phyloP scores from a whole-genome alignment of 441 rosid species.

The California macrophylla region DNA sequence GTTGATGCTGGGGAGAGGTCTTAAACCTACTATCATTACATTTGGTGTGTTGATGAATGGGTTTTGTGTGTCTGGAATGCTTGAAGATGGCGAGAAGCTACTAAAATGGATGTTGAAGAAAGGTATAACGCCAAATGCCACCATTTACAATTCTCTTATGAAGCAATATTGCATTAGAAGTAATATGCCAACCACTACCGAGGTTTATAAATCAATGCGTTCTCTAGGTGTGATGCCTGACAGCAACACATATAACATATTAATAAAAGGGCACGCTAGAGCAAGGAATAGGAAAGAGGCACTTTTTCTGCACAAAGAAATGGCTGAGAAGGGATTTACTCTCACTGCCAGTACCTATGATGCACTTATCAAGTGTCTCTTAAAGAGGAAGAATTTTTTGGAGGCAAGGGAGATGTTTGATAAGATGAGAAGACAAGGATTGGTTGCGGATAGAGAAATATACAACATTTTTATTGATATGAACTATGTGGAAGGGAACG shows the following conservation, averaged over 20 bases:
- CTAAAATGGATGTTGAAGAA: conserved; percentile 72
- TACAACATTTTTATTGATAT: conserved; percentile 47
- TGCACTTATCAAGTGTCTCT: conserved; percentile 59
- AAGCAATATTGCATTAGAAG: conserved; percentile 57
- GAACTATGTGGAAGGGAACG: conserved; percentile 50
- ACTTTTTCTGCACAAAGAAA: conserved; percentile 62
- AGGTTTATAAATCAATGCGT: conserved; percentile 48
- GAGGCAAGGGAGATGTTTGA: conserved; percentile 69
- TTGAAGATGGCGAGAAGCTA: conserved; percentile 66
- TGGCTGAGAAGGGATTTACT: conserved; percentile 53
- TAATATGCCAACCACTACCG: conserved; percentile 39
- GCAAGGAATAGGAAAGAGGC: conserved; percentile 96
- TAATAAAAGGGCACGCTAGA: conserved; percentile 75
- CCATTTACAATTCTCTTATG: conserved; percentile 68
- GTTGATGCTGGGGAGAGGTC: conserved; percentile 59
- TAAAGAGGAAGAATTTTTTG: conserved; percentile 51
- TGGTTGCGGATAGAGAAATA: conserved; percentile 52
- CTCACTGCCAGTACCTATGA: conserved; percentile 49
- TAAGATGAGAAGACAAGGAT: conserved; percentile 57
- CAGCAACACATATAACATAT: conserved; percentile 63
- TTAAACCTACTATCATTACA: conserved; percentile 67
- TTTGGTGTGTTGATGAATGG: conserved; percentile 86
- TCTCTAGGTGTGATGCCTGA: conserved; percentile 57
- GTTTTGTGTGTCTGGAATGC: conserved; percentile 64
- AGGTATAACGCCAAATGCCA: conserved; percentile 62